Evolutionary conservation across 1,284 basidiomycete genomes (phyloP).

Genomic region (Lignosus rhinocerotis): DNA sequence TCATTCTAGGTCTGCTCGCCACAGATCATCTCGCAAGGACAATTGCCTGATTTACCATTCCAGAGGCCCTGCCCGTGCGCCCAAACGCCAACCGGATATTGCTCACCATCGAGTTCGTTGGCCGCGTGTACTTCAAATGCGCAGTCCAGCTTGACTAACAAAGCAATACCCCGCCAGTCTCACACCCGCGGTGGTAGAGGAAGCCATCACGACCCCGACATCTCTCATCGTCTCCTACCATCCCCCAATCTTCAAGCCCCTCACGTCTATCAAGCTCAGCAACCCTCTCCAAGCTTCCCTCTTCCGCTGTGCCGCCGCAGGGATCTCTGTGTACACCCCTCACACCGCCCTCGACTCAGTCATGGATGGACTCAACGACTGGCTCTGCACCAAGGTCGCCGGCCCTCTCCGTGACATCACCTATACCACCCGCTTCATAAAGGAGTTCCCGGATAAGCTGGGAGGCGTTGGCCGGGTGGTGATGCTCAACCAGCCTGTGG

Average conservation of each 20-base stretch:
- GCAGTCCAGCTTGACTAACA: not conserved
- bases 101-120: conserved; percentile 81
- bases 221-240: conserved; percentile 86
- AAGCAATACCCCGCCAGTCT: conserved; percentile 48
- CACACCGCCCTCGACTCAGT: conserved; percentile 87
- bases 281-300: conserved; percentile 83
- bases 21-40: not conserved
- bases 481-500: conserved; percentile 54
- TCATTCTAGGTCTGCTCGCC: conserved; percentile 66
- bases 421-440: conserved; percentile 22
- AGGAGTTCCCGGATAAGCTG: conserved; percentile 25
- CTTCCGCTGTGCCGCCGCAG: conserved; percentile 75
- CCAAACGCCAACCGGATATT: conserved; percentile 64
- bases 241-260: conserved; percentile 83
- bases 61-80: conserved; percentile 74
- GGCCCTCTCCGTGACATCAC: conserved; percentile 24
- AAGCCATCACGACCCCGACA: conserved; percentile 65
- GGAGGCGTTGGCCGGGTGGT: conserved; percentile 75
- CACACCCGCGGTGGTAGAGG: conserved; percentile 75
- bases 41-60: conserved; percentile 1
- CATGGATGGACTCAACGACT: conserved; percentile 85
- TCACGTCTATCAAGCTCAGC: conserved; percentile 76
- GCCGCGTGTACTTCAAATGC: conserved; percentile 1
- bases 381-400: conserved; percentile 45
- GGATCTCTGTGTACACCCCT: conserved; percentile 86